A percentile compares a stretch with the other conserved stretches of the same genome.
Evolutionary conservation across 768 basidiomycete genomes (phyloP).

Genomic region (Gautieria morchelliformis): DNA sequence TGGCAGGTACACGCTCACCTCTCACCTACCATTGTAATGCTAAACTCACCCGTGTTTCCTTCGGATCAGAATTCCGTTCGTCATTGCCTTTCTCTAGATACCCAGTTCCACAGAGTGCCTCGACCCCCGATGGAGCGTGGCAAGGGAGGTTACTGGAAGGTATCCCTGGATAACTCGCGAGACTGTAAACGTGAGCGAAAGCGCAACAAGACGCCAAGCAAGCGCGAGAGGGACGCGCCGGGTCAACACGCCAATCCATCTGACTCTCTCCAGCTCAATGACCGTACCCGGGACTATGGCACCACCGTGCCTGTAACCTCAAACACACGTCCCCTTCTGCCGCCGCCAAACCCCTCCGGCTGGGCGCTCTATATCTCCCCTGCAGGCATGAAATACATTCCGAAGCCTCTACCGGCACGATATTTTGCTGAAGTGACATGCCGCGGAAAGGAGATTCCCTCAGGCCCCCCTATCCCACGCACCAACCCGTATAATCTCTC

Average conservation of each 20-base stretch:
- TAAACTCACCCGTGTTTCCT: background rate
- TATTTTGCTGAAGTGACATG: background rate
- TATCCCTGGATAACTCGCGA: background rate
- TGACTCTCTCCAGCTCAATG: background rate
- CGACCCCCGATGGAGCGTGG: constrained; percentile 61
- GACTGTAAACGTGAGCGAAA: constrained; percentile 3
- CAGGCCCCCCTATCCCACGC: too few relatives aligned
- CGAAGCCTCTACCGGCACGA: background rate
- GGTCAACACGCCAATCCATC: background rate
- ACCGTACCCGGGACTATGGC: background rate
- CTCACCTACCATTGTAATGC: background rate
- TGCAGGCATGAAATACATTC: background rate
- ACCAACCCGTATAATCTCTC: too few relatives aligned
- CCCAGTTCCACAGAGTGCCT: constrained; percentile 44
- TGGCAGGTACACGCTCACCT: background rate
- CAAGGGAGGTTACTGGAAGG: constrained; percentile 56
- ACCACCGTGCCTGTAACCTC: background rate
- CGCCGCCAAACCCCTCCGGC: background rate
- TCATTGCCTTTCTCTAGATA: constrained; percentile 40
- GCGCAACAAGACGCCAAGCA: constrained; percentile 2
- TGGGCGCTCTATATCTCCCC: background rate
- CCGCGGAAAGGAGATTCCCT: too few relatives aligned
- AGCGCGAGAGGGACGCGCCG: background rate
- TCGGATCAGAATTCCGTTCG: constrained; percentile 36
- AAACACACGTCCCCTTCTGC: background rate